Conservation (phyloP, 345 rosid genomes). For the Eucalyptus marginata region DNA sequence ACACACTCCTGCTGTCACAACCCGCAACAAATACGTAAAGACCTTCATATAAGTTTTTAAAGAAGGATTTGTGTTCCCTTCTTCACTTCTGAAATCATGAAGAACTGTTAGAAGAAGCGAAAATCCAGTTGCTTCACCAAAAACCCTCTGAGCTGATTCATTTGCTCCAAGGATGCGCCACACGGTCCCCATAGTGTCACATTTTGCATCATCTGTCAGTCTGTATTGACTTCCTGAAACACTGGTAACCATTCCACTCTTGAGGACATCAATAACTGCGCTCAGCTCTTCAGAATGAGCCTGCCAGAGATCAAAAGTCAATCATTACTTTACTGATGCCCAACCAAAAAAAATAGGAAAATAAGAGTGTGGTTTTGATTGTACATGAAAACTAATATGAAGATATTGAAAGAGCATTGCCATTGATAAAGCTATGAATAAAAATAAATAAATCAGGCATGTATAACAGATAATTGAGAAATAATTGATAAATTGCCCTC, state of each 20-base stretch:
- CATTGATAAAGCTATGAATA: neutral
- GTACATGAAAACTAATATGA: neutral
- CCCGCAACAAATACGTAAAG: conserved; percentile 78
- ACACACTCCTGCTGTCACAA: conserved; percentile 78
- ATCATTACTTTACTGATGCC: neutral
- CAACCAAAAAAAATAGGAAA: neutral
- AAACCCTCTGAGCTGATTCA: conserved; percentile 73
- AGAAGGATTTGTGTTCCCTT: conserved; percentile 42
- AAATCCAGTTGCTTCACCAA: conserved; percentile 97
- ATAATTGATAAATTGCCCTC: neutral
- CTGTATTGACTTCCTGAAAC: conserved; percentile 78
- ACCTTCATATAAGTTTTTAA: conserved; percentile 47
- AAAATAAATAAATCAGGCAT: neutral
- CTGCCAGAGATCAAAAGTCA: conserved; percentile 22
- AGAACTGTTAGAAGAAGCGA: conserved; percentile 92
- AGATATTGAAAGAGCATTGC: neutral
- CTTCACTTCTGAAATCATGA: conserved; percentile 78
- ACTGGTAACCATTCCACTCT: conserved; percentile 97
- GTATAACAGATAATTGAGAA: neutral
- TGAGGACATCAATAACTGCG: conserved; percentile 80
- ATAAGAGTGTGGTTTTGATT: neutral
- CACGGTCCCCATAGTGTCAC: conserved; percentile 93
- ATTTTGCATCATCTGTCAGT: conserved; percentile 86
- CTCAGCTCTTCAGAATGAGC: conserved; percentile 90
- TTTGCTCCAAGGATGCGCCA: conserved; percentile 94